These are phyloP conservation scores for Graphium sp. DNA, from an alignment of 2,329 filamentous ascomycete genomes.

Conservation along the genomic window DNA sequence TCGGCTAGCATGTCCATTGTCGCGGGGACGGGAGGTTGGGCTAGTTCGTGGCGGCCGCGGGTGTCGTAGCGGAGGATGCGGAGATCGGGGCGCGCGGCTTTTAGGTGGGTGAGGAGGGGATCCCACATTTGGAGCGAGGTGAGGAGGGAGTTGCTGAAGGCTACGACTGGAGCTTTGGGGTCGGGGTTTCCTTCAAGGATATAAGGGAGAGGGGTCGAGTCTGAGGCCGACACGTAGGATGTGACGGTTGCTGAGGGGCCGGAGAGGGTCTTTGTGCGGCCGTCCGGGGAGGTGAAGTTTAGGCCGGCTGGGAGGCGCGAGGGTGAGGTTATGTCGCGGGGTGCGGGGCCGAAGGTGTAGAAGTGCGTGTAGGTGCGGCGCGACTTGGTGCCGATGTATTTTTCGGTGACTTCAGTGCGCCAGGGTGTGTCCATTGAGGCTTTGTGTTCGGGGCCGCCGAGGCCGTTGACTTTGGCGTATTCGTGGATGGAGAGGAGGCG, in stretches of 20 bases:
- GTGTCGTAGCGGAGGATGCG: conserved; percentile 63
- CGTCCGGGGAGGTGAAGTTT: background rate
- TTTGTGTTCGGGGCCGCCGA: conserved; percentile 46
- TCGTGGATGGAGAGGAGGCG: conserved; percentile 55
- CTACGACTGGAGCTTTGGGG: conserved; percentile 51
- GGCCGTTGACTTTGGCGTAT: conserved; percentile 48
- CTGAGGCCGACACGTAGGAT: conserved; percentile 51
- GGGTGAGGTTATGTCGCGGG: conserved; percentile 48
- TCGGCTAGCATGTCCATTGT: conserved; percentile 49
- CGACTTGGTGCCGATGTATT: conserved; percentile 37
- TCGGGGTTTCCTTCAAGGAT: conserved; percentile 56
- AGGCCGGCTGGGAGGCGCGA: conserved; percentile 22
- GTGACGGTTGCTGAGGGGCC: conserved; percentile 33
- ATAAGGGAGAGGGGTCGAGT: conserved; percentile 55
- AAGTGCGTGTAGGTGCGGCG: conserved; percentile 53
- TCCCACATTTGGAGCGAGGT: conserved; percentile 74
- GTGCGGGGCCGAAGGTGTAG: conserved; percentile 64
- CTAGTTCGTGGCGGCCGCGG: conserved; percentile 45
- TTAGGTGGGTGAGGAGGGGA: conserved; percentile 46
- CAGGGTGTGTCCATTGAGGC: conserved; percentile 46
- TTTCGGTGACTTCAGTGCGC: conserved; percentile 38
- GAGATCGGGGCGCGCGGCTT: conserved; percentile 41
- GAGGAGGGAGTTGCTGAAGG: conserved; percentile 67
- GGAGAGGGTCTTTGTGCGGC: conserved; percentile 34
- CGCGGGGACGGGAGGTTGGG: conserved; percentile 28